Conservation (phyloP, 306 rosid genomes). For the Arachis hypogaea region DNA sequence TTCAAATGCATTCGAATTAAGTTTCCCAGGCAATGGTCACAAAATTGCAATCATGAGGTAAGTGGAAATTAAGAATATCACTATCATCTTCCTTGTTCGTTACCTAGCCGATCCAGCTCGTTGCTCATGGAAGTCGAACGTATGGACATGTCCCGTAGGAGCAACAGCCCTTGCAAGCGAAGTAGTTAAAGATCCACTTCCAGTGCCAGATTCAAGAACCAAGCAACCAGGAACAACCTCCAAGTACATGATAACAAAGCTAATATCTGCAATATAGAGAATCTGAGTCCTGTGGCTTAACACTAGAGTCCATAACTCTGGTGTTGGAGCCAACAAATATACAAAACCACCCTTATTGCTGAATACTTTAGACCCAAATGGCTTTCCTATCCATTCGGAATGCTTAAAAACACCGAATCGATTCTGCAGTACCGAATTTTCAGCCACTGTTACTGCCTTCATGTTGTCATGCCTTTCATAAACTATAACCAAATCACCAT, state of each 20-base stretch:
- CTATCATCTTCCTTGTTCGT: slow-evolving; percentile 17
- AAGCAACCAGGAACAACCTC: slow-evolving; percentile 82
- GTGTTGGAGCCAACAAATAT: slow-evolving; percentile 82
- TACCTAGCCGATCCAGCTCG: slow-evolving; percentile 34
- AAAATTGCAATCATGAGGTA: background rate
- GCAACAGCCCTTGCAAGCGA: slow-evolving; percentile 88
- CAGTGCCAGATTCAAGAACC: slow-evolving; percentile 91
- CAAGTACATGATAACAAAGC: slow-evolving; percentile 43
- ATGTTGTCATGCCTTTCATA: slow-evolving; percentile 55
- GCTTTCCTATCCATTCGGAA: too few relatives aligned
- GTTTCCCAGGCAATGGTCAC: background rate
- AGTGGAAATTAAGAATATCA: background rate
- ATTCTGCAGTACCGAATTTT: slow-evolving; percentile 53
- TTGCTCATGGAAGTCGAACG: slow-evolving; percentile 38
- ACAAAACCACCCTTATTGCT: slow-evolving; percentile 24
- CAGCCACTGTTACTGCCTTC: slow-evolving; percentile 72
- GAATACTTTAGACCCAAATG: too few relatives aligned
- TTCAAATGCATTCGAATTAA: too few relatives aligned
- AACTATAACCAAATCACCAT: slow-evolving; percentile 65
- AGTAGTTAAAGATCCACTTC: slow-evolving; percentile 39
- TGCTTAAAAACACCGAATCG: too few relatives aligned
- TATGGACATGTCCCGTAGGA: slow-evolving; percentile 62
- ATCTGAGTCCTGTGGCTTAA: slow-evolving; percentile 90
- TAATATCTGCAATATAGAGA: background rate
- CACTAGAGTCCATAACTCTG: slow-evolving; percentile 83